These are phyloP conservation scores for Penicillium sp. DNA, from an alignment of 2,329 filamentous ascomycete species.

Conservation along the genomic window DNA sequence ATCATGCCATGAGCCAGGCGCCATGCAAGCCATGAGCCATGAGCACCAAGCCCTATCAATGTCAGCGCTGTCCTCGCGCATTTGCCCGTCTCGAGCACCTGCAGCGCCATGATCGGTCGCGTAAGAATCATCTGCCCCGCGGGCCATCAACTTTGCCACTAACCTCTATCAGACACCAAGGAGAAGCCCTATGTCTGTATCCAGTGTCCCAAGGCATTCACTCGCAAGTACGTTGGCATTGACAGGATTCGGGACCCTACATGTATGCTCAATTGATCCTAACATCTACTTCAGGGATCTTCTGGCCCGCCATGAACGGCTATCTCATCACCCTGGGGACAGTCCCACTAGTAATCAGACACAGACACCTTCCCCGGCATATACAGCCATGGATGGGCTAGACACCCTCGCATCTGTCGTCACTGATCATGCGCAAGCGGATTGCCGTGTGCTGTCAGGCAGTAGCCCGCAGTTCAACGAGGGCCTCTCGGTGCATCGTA, in stretches of 20 bases:
- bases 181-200: slow-evolving; percentile 37
- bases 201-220: slow-evolving; percentile 38
- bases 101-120: slow-evolving; percentile 40
- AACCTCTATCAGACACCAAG: slow-evolving; percentile 34
- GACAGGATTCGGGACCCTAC: background rate
- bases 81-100: slow-evolving; percentile 40
- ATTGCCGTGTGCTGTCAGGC: slow-evolving; percentile 8
- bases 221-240: slow-evolving; percentile 31
- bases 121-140: slow-evolving; percentile 21
- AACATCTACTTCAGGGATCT: slow-evolving; percentile 30
- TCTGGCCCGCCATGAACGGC: slow-evolving; percentile 35
- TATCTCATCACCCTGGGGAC: slow-evolving; percentile 27
- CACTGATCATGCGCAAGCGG: slow-evolving; percentile 22
- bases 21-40: background rate
- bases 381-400: slow-evolving; percentile 29
- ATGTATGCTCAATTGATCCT: background rate
- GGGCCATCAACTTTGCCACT: slow-evolving; percentile 1
- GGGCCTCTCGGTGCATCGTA: slow-evolving; percentile 14
- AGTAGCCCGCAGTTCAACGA: slow-evolving; percentile 15
- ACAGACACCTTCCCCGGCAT: slow-evolving; percentile 22
- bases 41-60: slow-evolving; percentile 31
- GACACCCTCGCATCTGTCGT: slow-evolving; percentile 34
- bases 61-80: slow-evolving; percentile 32
- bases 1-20: slow-evolving; percentile 8
- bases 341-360: slow-evolving; percentile 16